phyloP scores from a whole-genome alignment of 306 rosid genomes.

The Clitoria ternatea region DNA sequence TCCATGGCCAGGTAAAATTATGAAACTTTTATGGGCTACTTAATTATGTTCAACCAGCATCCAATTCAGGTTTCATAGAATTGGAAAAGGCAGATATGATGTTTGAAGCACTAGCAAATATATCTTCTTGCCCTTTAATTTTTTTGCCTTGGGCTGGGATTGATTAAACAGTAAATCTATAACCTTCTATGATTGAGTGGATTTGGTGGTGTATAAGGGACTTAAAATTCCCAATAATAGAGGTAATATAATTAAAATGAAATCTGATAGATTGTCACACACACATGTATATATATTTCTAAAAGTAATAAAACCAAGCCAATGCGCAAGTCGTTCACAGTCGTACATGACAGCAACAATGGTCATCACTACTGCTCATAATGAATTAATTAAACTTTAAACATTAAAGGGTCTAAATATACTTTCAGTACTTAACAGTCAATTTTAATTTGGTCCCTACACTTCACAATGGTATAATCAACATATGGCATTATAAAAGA shows the following conservation, averaged over 20 bases:
- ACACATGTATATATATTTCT: background rate
- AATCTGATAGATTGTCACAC: constrained; percentile 1
- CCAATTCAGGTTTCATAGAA: background rate
- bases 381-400: background rate
- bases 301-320: background rate
- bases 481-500: too few relatives aligned
- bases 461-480: background rate
- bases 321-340: background rate
- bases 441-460: background rate
- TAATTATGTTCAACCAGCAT: constrained; percentile 9
- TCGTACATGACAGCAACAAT: background rate
- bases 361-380: background rate
- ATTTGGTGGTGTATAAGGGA: background rate
- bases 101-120: background rate
- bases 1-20: constrained; percentile 92
- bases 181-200: background rate
- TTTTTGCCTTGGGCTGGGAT: background rate
- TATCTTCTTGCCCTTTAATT: background rate
- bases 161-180: background rate
- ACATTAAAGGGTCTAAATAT: background rate
- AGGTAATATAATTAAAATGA: background rate
- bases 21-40: constrained; percentile 7
- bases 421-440: too few relatives aligned
- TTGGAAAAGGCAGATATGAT: constrained; percentile 2
- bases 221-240: background rate